Percentiles rank a stretch among this genome's conserved stretches.
These are phyloP conservation scores for Leccinum subrobustum DNA, from an alignment of 1,284 basidiomycete genomes.

Conservation along the genomic window DNA sequence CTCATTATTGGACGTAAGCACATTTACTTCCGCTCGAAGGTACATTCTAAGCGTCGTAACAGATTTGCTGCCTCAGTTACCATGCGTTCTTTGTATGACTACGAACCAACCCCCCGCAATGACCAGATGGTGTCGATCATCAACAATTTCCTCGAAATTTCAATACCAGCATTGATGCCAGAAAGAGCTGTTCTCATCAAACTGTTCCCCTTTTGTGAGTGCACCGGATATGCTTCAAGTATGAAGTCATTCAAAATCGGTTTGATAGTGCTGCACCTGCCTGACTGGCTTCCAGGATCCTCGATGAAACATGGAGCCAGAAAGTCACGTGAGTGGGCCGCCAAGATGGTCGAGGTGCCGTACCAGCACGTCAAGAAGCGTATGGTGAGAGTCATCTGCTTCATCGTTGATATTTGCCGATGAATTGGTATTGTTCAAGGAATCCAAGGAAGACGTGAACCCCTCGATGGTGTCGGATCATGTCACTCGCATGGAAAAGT, in stretches of 20 bases:
- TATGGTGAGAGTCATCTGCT: constrained; percentile 7
- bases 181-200: constrained; percentile 18
- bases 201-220: constrained; percentile 25
- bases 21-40: background rate
- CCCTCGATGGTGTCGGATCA: constrained; percentile 25
- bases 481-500: constrained; percentile 19
- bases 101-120: constrained; percentile 1
- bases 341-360: constrained; percentile 18
- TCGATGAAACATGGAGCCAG: constrained; percentile 16
- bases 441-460: constrained; percentile 4
- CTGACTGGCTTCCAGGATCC: constrained; percentile 27
- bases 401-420: background rate
- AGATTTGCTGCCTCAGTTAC: constrained; percentile 23
- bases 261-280: constrained; percentile 20
- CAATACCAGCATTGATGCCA: background rate
- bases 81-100: constrained; percentile 13
- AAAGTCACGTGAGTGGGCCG: constrained; percentile 11
- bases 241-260: background rate
- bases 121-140: constrained; percentile 22
- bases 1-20: background rate
- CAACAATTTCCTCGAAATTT: constrained; percentile 15
- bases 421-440: background rate
- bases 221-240: too few relatives aligned
- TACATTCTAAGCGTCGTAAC: background rate
- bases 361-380: constrained; percentile 20